Percentiles rank a stretch among this genome's conserved stretches.
phyloP scores from a whole-genome alignment of 768 basidiomycete species.

The Kwoniella bestiolae region DNA sequence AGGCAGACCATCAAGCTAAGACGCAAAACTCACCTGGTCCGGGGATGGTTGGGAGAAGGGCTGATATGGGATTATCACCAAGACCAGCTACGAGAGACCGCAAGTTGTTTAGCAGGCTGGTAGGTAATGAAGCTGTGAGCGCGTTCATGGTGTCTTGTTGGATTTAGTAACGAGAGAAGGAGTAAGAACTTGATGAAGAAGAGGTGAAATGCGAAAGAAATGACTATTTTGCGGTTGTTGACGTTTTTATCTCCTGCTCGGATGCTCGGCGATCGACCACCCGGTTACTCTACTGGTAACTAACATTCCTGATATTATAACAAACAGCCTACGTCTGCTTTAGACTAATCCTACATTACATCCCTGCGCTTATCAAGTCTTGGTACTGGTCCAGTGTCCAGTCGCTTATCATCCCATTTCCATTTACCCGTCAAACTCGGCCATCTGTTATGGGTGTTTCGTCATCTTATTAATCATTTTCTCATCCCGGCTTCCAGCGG shows the following conservation, averaged over 20 bases:
- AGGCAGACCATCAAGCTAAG: no score
- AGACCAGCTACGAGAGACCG: constrained; percentile 10
- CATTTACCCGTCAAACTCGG: no score
- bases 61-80: constrained; percentile 1
- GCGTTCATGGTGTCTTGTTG: not conserved
- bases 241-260: not conserved
- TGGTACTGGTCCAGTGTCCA: no score
- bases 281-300: not conserved
- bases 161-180: not conserved
- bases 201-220: not conserved
- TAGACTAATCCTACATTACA: no score
- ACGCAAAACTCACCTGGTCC: constrained; percentile 27
- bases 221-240: not conserved
- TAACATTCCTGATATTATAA: not conserved
- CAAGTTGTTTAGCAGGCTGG: not conserved
- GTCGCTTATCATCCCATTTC: no score
- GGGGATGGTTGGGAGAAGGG: constrained; percentile 23
- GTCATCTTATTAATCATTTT: no score
- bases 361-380: no score
- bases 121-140: constrained; percentile 4
- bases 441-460: no score
- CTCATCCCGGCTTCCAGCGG: no score
- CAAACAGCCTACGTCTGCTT: not conserved
- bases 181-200: no score
- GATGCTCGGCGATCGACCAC: not conserved